Evolutionary conservation across 2,329 filamentous ascomycete species (phyloP), one percentile per base, ranked within the genome.

Genomic region (Cladosporium sp.): DNA sequence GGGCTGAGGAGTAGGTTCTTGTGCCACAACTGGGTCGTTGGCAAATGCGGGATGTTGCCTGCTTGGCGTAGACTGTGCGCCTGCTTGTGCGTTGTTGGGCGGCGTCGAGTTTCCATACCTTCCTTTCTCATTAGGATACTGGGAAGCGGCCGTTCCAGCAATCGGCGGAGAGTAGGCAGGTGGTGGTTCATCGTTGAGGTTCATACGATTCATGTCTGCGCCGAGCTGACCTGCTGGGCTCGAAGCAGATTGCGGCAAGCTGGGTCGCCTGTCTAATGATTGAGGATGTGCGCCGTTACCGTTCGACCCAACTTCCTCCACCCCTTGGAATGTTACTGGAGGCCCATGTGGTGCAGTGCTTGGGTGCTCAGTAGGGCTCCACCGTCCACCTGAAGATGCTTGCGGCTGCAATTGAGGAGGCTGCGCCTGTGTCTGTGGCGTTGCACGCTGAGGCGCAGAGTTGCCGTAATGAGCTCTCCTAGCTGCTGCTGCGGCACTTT

Each of bases 301-400:
- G 58, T 65, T 59, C 26, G 70, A 71, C 14, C 84, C 78, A 6
- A 93, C 88, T 68, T 91, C 88, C 70, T 89, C 90, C 62, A 87
- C 86, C 7, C 95, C 95, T 79, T 97, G 94, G 72, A 97, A 98
- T 1, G 96, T 90, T 0, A 91, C 93, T 0, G 94, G 93, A 34
- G 93, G 93, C 0, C 93, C 93, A 80, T 97, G 92, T 5, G 92
- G 92, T 62, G 93, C 90, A 68, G 89, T 90, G 36, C 92, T 93
- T 1, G 93, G 93, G 66, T 89, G 86, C 77, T 99, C 95, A 3
- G 95, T 98, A 0, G 95, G 95, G 11, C 94, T 98, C 95, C 94
- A 98, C 34, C 93, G 93, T 58, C 94, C 86, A 30, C 84, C 76
- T 57, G 79, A 78, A 66, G 78, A 79, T 69, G 72, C 71, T 36